Conservation (phyloP, 2,329 filamentous ascomycete genomes). For the Exophiala sp. region DNA sequence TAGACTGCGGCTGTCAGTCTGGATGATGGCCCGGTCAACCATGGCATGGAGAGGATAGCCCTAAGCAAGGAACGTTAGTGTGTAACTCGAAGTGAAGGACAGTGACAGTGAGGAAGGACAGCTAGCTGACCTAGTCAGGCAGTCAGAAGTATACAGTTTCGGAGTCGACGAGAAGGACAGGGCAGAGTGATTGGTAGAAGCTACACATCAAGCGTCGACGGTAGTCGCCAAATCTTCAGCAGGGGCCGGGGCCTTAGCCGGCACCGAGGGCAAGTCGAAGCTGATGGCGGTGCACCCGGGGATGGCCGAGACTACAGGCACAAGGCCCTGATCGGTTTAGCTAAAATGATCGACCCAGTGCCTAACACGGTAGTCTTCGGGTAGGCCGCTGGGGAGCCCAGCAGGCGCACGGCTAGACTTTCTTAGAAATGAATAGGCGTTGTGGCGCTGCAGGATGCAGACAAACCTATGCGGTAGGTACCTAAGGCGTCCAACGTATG, state of each 20-base stretch:
- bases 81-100: background rate
- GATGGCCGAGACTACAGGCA: background rate
- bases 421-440: background rate
- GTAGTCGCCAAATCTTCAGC: slow-evolving; percentile 3
- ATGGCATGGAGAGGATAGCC: background rate
- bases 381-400: background rate
- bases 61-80: background rate
- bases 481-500: too few species aligned
- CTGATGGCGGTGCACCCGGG: background rate
- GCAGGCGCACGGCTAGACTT: background rate
- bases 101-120: too few species aligned
- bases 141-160: background rate
- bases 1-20: slow-evolving; percentile 9
- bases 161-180: background rate
- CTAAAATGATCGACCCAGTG: background rate
- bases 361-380: background rate
- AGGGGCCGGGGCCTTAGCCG: background rate
- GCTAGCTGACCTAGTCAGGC: too few species aligned
- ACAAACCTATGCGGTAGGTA: too few species aligned
- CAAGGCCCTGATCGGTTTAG: background rate
- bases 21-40: slow-evolving; percentile 12
- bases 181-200: background rate
- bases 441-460: too few species aligned
- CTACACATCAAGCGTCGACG: background rate
- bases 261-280: too few species aligned